These are phyloP conservation scores for Nepenthes alata DNA, from an alignment of 179 eudicot species.

Conservation along the genomic window DNA sequence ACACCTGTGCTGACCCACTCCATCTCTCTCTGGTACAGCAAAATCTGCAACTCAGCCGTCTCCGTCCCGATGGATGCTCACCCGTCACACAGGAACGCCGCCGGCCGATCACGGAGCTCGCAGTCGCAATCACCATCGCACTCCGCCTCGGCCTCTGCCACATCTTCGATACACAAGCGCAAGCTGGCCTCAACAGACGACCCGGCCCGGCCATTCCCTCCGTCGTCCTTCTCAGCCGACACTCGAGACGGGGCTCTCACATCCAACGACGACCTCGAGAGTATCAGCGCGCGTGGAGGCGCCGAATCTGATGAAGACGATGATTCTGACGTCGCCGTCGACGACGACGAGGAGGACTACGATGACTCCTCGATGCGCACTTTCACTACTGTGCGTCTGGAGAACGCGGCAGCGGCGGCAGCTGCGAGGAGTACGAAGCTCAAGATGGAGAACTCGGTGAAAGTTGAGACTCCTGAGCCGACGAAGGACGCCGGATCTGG, in stretches of 20 bases:
- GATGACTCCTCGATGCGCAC: conserved; percentile 57
- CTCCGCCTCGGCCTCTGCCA: conserved; percentile 72
- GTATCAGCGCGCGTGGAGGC: conserved; percentile 55
- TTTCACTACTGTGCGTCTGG: conserved; percentile 73
- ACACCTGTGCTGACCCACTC: background rate
- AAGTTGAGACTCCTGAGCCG: conserved; percentile 46
- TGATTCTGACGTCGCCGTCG: conserved; percentile 51
- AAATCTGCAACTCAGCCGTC: background rate
- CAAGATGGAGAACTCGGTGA: conserved; percentile 41
- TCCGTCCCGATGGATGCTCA: conserved; percentile 34
- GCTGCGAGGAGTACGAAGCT: conserved; percentile 35
- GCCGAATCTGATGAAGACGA: conserved; percentile 43
- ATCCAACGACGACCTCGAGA: conserved; percentile 61
- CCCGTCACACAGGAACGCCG: conserved; percentile 38
- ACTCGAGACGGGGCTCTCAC: conserved; percentile 50
- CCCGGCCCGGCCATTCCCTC: conserved; percentile 46
- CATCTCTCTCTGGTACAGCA: background rate
- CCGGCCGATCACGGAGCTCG: conserved; percentile 76
- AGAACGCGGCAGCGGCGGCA: conserved; percentile 15
- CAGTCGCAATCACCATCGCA: conserved; percentile 81
- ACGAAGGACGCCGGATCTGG: conserved; percentile 37
- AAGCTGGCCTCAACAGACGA: conserved; percentile 36
- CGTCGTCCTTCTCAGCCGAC: conserved; percentile 55
- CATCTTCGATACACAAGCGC: conserved; percentile 63
- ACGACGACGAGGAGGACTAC: conserved; percentile 52